Base-by-base conservation (phyloP, 73 alveolate genomes). In the Paramecium caudatum region DNA sequence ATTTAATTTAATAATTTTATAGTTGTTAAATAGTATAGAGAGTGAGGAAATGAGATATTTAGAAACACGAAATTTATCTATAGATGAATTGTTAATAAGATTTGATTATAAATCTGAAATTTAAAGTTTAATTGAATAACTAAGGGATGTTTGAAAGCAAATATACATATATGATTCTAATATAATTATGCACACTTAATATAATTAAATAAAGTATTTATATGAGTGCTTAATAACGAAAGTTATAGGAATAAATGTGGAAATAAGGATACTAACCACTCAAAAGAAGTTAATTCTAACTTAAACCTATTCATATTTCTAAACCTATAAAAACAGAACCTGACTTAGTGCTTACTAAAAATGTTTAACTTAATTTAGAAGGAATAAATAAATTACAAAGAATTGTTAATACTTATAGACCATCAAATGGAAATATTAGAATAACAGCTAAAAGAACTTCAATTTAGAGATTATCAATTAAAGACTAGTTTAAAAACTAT, bases 141-240 rank as follows among this genome's bases (percentile, higher is more conserved):
- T n/a, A n/a, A n/a, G n/a, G n/a, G n/a, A n/a, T n/a, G n/a, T n/a
- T n/a, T n/a, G n/a, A n/a, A n/a, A n/a, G n/a, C n/a, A n/a, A n/a
- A n/a, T n/a, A n/a, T n/a, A n/a, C n/a, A n/a, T n/a, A n/a, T n/a
- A n/a, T n/a, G n/a, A n/a, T n/a, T n/a, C n/a, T n/a, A n/a, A n/a
- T n/a, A n/a, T n/a, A n/a, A n/a, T n/a, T n/a, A n/a, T n/a, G n/a
- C n/a, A n/a, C n/a, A n/a, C n/a, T n/a, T n/a, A n/a, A n/a, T n/a
- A n/a, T n/a, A n/a, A n/a, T n/a, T n/a, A n/a, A n/a, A n/a, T n/a
- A n/a, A n/a, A n/a, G n/a, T n/a, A n/a, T n/a, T n/a, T n/a, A n/a
- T 55, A 55, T 55, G 80, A 55, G 80, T 55, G 80, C 80, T 55
- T 55, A 55, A 55, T 55, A 55, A 55, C 23, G 80, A 21, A 55